These are phyloP conservation scores for Leccinum subrobustum DNA, from an alignment of 1,284 basidiomycete genomes.

Conservation along the genomic window DNA sequence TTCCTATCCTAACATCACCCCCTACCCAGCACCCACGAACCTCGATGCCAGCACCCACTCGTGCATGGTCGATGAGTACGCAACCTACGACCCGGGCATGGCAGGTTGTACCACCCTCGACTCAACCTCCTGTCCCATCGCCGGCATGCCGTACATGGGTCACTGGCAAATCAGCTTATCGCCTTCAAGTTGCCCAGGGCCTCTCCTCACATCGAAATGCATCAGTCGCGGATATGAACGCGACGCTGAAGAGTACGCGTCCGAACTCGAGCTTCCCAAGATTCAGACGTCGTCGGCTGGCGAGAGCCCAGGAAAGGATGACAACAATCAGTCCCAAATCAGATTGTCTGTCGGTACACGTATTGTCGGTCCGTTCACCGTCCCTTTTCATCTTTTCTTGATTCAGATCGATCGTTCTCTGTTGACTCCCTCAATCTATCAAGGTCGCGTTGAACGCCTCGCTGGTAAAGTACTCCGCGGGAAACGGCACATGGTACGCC, in stretches of 20 bases:
- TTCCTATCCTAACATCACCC: background rate
- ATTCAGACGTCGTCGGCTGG: background rate
- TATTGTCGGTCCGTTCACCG: constrained; percentile 11
- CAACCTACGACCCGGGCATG: constrained; percentile 25
- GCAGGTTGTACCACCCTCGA: constrained; percentile 16
- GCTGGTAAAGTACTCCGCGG: constrained; percentile 23
- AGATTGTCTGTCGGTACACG: constrained; percentile 6
- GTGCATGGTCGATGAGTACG: constrained; percentile 14
- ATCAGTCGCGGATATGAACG: constrained; percentile 19
- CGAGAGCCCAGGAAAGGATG: background rate
- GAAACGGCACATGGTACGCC: constrained; percentile 17
- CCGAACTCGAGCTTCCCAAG: background rate
- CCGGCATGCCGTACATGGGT: constrained; percentile 12
- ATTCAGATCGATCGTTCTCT: background rate
- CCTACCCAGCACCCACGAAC: background rate
- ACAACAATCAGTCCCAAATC: background rate
- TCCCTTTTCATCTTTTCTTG: background rate
- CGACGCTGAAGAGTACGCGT: constrained; percentile 17
- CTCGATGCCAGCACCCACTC: background rate
- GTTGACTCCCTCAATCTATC: background rate
- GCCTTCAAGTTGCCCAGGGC: background rate
- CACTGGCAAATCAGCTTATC: background rate
- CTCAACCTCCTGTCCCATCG: constrained; percentile 10
- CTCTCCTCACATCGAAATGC: background rate
- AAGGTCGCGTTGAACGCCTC: constrained; percentile 18